These are phyloP conservation scores for Suillus spraguei DNA, from an alignment of 768 basidiomycete genomes.

Conservation along the genomic window DNA sequence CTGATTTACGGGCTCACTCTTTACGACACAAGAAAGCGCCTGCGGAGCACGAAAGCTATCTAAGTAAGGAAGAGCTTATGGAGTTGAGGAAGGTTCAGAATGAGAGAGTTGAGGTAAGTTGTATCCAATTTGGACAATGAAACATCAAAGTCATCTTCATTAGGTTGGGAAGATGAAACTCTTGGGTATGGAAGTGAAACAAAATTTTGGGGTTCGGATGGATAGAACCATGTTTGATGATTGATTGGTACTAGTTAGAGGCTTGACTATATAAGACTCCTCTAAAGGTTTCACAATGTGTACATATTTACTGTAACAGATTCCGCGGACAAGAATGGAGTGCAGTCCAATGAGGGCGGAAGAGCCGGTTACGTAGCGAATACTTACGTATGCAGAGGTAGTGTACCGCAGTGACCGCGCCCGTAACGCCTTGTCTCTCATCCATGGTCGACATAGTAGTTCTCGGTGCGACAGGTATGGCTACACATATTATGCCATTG, in stretches of 20 bases:
- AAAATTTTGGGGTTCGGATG: constrained; percentile 87
- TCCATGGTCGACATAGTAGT: constrained; percentile 61
- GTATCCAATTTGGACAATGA: constrained; percentile 8
- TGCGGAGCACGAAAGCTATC: constrained; percentile 71
- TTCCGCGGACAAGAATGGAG: neutral
- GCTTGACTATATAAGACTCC: neutral
- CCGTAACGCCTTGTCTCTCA: neutral
- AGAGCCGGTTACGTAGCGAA: neutral
- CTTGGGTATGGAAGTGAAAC: constrained; percentile 86
- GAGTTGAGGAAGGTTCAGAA: constrained; percentile 84
- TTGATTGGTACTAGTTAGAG: constrained; percentile 12
- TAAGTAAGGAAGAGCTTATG: constrained; percentile 77
- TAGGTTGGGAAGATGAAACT: constrained; percentile 84
- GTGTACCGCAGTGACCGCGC: neutral
- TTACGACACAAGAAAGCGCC: constrained; percentile 69
- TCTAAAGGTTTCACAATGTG: neutral
- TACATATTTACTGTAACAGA: neutral
- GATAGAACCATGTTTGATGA: constrained; percentile 67
- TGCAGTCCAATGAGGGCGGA: too few species aligned
- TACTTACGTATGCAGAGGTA: neutral
- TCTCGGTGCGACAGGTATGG: constrained; percentile 65
- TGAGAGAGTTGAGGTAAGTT: constrained; percentile 75
- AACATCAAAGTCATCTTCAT: neutral
- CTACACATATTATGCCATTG: constrained; percentile 5
- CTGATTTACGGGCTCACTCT: constrained; percentile 79